These are phyloP conservation scores for Puccinia novopanici DNA, from an alignment of 1,284 basidiomycete genomes.

Conservation along the genomic window DNA sequence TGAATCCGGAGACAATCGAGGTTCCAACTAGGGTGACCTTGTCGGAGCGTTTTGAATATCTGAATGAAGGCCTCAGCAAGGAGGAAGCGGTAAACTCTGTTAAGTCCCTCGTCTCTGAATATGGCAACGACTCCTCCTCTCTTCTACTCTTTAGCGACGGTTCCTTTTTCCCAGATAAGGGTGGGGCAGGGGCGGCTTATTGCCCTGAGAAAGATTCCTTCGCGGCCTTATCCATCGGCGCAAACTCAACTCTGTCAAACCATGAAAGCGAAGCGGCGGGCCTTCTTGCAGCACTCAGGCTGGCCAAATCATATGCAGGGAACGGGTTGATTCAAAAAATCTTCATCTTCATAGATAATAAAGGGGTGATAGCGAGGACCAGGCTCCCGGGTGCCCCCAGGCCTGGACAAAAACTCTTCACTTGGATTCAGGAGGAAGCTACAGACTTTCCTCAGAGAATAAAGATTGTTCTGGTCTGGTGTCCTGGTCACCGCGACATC, in stretches of 20 bases:
- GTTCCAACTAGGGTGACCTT: neutral
- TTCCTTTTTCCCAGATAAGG: too few relatives aligned
- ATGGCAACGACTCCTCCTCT: too few relatives aligned
- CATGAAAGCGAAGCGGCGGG: too few relatives aligned
- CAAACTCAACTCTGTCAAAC: neutral
- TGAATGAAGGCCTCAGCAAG: neutral
- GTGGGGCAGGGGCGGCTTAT: too few relatives aligned
- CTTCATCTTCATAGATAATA: too few relatives aligned
- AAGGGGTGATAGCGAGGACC: neutral
- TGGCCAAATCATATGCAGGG: too few relatives aligned
- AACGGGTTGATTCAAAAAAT: too few relatives aligned
- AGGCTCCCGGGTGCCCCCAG: neutral
- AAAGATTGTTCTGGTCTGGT: neutral
- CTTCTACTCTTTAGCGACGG: too few relatives aligned
- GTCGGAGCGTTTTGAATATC: neutral
- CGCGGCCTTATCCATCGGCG: neutral
- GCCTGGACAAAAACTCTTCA: neutral
- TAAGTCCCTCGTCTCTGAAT: neutral
- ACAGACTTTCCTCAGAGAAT: too few relatives aligned
- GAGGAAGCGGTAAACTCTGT: neutral
- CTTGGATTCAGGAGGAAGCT: neutral
- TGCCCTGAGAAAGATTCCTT: neutral
- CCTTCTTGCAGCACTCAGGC: too few relatives aligned
- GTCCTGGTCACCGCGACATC: neutral
- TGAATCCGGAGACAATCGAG: neutral